Conservation (phyloP, 2,329 filamentous ascomycete genomes). For the Dothistroma pini region DNA sequence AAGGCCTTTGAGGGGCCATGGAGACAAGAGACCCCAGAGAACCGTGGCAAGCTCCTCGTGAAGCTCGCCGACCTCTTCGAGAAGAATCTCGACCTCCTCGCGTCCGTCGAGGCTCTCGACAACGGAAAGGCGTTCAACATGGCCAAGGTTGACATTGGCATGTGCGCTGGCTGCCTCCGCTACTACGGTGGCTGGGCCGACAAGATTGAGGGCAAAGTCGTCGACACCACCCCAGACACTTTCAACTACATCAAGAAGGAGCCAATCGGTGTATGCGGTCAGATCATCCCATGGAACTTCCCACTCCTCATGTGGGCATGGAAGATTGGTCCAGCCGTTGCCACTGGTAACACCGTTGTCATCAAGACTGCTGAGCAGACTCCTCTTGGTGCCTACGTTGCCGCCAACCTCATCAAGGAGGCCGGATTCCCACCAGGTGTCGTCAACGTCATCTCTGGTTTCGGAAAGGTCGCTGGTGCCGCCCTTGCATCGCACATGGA, state of each 20-base stretch:
- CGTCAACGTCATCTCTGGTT: constrained; percentile 66
- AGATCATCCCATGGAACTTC: constrained; percentile 65
- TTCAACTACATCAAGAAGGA: constrained; percentile 82
- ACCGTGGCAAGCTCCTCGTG: constrained; percentile 65
- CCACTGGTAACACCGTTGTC: constrained; percentile 68
- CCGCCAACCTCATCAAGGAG: constrained; percentile 65
- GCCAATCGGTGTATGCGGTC: constrained; percentile 65
- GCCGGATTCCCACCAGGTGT: constrained; percentile 76
- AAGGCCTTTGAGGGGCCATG: constrained; percentile 71
- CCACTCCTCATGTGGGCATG: constrained; percentile 45
- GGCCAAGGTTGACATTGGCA: constrained; percentile 70
- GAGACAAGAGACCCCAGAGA: constrained; percentile 68
- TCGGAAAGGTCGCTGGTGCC: constrained; percentile 74
- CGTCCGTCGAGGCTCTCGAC: constrained; percentile 81
- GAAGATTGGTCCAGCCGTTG: constrained; percentile 75
- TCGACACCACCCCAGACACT: constrained; percentile 72
- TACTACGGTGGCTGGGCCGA: constrained; percentile 91
- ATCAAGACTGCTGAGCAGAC: constrained; percentile 76
- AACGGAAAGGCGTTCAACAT: constrained; percentile 78
- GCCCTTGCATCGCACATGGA: constrained; percentile 74
- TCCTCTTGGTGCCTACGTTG: constrained; percentile 64
- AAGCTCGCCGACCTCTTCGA: constrained; percentile 80
- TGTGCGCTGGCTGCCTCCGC: constrained; percentile 67
- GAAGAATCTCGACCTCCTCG: constrained; percentile 71
- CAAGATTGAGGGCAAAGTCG: constrained; percentile 85